Conservation (phyloP, 306 rosid species). For the Biancaea sappan region DNA sequence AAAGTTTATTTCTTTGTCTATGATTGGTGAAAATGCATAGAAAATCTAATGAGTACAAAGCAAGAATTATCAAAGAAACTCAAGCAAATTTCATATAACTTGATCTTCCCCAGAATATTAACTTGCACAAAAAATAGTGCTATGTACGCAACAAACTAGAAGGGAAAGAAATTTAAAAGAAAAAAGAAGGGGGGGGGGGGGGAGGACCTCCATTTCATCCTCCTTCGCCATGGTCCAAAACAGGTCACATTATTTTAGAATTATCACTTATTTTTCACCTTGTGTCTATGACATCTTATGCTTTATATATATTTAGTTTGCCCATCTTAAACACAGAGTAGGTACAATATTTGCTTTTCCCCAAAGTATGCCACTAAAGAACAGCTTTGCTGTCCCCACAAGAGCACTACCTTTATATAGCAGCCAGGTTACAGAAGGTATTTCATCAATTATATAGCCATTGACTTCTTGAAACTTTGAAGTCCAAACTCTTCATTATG, state of each 20-base stretch:
- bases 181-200: not conserved
- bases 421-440: slow-evolving; percentile 30
- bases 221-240: not conserved
- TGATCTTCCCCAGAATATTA: not conserved
- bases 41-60: not conserved
- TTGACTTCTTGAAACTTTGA: slow-evolving; percentile 21
- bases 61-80: not conserved
- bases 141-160: not conserved
- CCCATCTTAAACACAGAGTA: slow-evolving; percentile 25
- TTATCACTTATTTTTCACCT: slow-evolving; percentile 10
- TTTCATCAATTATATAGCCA: slow-evolving; percentile 36
- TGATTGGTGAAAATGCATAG: not conserved
- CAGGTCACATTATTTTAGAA: not conserved
- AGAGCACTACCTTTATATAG: slow-evolving; percentile 26
- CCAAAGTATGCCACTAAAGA: slow-evolving; percentile 38
- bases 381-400: slow-evolving; percentile 34
- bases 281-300: slow-evolving; percentile 10
- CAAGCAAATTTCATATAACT: not conserved
- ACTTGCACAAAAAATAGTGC: not conserved
- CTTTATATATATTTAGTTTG: slow-evolving; percentile 15
- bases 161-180: not conserved
- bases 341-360: slow-evolving; percentile 45
- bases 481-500: slow-evolving; percentile 3
- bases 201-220: not conserved
- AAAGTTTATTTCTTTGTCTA: not conserved